Base-by-base conservation (phyloP, 1,284 basidiomycete genomes). In the Waitea zeae region DNA sequence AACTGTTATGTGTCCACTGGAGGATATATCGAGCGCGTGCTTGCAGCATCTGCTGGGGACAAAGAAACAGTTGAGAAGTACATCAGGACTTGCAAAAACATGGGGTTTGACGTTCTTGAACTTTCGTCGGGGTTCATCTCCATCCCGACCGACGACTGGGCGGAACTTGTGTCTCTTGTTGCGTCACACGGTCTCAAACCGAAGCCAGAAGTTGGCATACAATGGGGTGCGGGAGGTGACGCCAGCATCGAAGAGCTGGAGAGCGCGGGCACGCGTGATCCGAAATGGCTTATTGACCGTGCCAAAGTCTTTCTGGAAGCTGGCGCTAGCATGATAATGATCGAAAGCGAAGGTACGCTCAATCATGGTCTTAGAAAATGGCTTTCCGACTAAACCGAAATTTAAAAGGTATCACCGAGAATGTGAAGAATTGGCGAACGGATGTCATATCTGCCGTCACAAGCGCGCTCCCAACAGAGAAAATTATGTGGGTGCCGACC, bases 291-390 rank as follows among this genome's bases (percentile, higher is more conserved):
- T 20, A 57, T 62, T 29, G 56, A 59, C 43, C 49, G 59, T n/a
- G 61, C 58, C 17, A 57, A 58, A 24, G 48, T 44, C 6, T 59
- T 64, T 39, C 39, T 64, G 5, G 51, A 61, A 12, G 59, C 59
- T 1, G 61, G 60, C 4, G 58, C 61, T 32, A 45, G 49, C 37
- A 61, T 59, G 51, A 54, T 62, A 35, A 60, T 60, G 59, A 64
- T 64, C 31, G 61, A 64, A 42, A 59, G 56, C 39, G 60, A 62
- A 36, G 59, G 61, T 11, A 62, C 64, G n/a, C n/a, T n/a, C n/a
- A 33, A n/a, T n/a, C n/a, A n/a, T n/a, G n/a, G n/a, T n/a, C n/a
- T n/a, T n/a, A n/a, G n/a, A n/a, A n/a, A n/a, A n/a, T n/a, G n/a
- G n/a, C n/a, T n/a, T n/a, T n/a, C n/a, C n/a, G n/a, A n/a, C n/a